Conservation (phyloP, 192 early-diverging fungal genomes). For the Coemansia sp. region DNA sequence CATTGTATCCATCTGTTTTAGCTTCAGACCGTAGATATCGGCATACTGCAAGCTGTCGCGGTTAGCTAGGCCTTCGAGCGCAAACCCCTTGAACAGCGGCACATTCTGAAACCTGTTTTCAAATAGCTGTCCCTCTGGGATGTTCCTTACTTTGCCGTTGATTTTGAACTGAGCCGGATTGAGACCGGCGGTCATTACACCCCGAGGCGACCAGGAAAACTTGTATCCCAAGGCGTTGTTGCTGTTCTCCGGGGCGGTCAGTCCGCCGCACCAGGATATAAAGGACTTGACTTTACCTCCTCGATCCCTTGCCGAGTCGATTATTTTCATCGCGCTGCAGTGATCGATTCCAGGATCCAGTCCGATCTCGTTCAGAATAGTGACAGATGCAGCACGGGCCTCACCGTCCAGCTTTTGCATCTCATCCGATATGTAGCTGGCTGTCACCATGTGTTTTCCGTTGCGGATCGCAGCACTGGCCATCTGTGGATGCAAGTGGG, state of each 20-base stretch:
- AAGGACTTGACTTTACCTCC: slow-evolving; percentile 78
- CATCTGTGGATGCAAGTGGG: slow-evolving; percentile 62
- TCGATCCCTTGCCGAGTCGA: slow-evolving; percentile 76
- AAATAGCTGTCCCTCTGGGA: slow-evolving; percentile 70
- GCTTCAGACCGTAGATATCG: slow-evolving; percentile 78
- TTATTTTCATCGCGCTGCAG: slow-evolving; percentile 92
- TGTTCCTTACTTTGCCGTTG: slow-evolving; percentile 64
- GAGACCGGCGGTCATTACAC: slow-evolving; percentile 84
- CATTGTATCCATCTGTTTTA: slow-evolving; percentile 79
- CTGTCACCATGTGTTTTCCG: slow-evolving; percentile 92
- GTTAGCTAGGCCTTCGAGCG: slow-evolving; percentile 93
- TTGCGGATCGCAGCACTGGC: slow-evolving; percentile 71
- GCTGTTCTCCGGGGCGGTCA: slow-evolving; percentile 90
- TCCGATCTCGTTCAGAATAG: slow-evolving; percentile 96
- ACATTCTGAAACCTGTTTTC: slow-evolving; percentile 69
- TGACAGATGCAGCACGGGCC: slow-evolving; percentile 78
- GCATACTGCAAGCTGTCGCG: slow-evolving; percentile 89
- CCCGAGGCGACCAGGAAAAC: slow-evolving; percentile 92
- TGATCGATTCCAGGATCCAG: slow-evolving; percentile 99
- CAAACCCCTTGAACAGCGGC: slow-evolving; percentile 80
- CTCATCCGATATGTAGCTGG: slow-evolving; percentile 91
- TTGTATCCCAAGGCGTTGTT: slow-evolving; percentile 92
- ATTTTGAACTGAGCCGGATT: slow-evolving; percentile 82
- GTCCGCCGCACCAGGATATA: slow-evolving; percentile 94
- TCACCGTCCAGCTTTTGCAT: slow-evolving; percentile 76